A percentile compares a stretch with the other conserved stretches of the same genome.
phyloP scores from a whole-genome alignment of 768 basidiomycete species.

The Trametes maxima region DNA sequence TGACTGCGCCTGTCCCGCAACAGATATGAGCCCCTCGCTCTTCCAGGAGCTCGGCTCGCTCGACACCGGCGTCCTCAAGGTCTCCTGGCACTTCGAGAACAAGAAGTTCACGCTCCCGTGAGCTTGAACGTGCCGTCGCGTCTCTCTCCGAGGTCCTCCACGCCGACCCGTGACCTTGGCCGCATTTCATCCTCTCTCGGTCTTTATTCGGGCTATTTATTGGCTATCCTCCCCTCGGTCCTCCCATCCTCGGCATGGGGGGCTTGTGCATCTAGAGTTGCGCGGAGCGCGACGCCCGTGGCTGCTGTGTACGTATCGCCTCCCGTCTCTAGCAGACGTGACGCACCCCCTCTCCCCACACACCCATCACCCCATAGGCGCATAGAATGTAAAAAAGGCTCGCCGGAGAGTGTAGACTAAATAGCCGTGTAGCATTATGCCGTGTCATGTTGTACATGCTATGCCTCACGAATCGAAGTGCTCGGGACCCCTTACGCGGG shows the following conservation, averaged over 20 bases:
- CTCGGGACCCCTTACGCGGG: slow-evolving; percentile 1
- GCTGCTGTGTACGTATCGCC: not conserved
- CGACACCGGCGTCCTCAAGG: slow-evolving; percentile 49
- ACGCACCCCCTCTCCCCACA: not conserved
- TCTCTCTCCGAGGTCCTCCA: not conserved
- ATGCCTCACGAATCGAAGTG: slow-evolving; percentile 10
- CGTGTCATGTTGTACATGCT: slow-evolving; percentile 4
- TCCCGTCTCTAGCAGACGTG: slow-evolving; percentile 19
- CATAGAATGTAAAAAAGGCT: slow-evolving; percentile 16
- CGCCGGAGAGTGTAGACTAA: slow-evolving; percentile 5
- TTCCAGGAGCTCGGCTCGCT: slow-evolving; percentile 57
- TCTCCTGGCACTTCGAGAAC: slow-evolving; percentile 65
- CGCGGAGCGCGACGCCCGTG: slow-evolving; percentile 14
- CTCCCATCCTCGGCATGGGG: slow-evolving; percentile 16
- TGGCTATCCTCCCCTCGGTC: slow-evolving; percentile 6
- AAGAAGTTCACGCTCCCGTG: slow-evolving; percentile 27
- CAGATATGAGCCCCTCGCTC: slow-evolving; percentile 69
- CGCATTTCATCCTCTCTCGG: not conserved
- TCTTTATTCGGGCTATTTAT: slow-evolving; percentile 23
- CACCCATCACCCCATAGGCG: not conserved
- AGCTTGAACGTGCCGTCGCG: not conserved
- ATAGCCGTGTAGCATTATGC: slow-evolving; percentile 17
- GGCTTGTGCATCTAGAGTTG: slow-evolving; percentile 11
- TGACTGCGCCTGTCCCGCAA: not conserved
- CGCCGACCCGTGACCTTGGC: not conserved